Conservation (phyloP, 2,329 filamentous ascomycete species). For the Sclerotinia trifoliorum region DNA sequence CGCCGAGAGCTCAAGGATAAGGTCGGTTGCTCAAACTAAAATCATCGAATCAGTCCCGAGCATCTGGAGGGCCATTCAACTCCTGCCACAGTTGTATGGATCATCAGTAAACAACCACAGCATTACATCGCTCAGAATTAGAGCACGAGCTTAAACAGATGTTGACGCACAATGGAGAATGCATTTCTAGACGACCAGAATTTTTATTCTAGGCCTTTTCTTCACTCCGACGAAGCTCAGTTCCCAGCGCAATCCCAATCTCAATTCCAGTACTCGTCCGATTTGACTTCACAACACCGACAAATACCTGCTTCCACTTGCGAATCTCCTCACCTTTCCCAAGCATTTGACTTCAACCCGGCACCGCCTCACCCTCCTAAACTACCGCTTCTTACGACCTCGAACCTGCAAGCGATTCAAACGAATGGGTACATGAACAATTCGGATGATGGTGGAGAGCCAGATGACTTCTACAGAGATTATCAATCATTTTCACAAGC, state of each 20-base stretch:
- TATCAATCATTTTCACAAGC: conserved; percentile 42
- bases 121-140: conserved; percentile 16
- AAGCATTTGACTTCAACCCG: conserved; percentile 27
- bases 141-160: conserved; percentile 30
- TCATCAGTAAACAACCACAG: conserved; percentile 22
- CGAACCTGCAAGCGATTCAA: conserved; percentile 32
- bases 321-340: conserved; percentile 26
- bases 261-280: conserved; percentile 23
- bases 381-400: conserved; percentile 34
- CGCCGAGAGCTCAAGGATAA: conserved; percentile 21
- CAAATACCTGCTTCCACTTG: conserved; percentile 25
- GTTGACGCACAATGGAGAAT: conserved; percentile 39
- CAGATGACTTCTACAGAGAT: conserved; percentile 52
- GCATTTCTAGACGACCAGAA: conserved; percentile 40
- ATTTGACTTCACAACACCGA: conserved; percentile 28
- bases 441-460: conserved; percentile 36
- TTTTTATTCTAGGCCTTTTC: conserved; percentile 36
- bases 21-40: conserved; percentile 16
- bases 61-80: conserved; percentile 21
- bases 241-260: conserved; percentile 14
- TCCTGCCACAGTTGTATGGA: conserved; percentile 25
- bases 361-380: conserved; percentile 35
- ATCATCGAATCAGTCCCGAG: conserved; percentile 18
- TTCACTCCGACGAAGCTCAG: conserved; percentile 21
- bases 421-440: conserved; percentile 32